These are phyloP conservation scores for Cordyceps tenuipes DNA, from an alignment of 2,329 filamentous ascomycete genomes.

Conservation along the genomic window DNA sequence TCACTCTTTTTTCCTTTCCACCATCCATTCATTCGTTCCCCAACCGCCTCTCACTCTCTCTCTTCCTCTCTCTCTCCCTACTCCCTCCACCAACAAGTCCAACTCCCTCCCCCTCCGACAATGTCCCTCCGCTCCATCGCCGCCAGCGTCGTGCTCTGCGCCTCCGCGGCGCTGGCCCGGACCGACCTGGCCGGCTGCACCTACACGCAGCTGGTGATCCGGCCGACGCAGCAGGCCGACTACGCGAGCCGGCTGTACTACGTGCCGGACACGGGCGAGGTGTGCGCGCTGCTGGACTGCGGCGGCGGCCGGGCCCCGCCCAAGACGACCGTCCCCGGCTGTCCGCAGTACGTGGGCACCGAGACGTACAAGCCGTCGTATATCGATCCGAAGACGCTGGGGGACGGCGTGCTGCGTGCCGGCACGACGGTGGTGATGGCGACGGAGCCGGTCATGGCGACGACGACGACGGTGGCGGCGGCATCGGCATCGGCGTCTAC, in stretches of 20 bases:
- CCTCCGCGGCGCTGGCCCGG: conserved; percentile 28
- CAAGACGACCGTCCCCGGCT: conserved; percentile 56
- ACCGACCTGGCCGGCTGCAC: conserved; percentile 41
- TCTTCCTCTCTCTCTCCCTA: no score
- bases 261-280: conserved; percentile 49
- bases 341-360: conserved; percentile 45
- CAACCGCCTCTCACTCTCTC: no score
- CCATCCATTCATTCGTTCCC: not conserved
- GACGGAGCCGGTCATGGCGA: not conserved
- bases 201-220: conserved; percentile 26
- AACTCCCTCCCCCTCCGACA: not conserved
- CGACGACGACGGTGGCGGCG: no score
- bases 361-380: conserved; percentile 32
- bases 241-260: conserved; percentile 43
- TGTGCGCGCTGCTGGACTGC: conserved; percentile 58
- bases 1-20: not conserved
- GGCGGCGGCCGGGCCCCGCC: conserved; percentile 58
- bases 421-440: not conserved
- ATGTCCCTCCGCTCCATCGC: conserved; percentile 16
- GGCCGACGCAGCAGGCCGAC: conserved; percentile 21
- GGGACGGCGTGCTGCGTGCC: not conserved
- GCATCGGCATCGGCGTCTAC: not conserved
- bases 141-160: conserved; percentile 22
- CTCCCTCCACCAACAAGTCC: no score
- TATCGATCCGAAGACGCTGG: conserved; percentile 28